Percentiles rank a stretch among this genome's conserved stretches.
Evolutionary conservation across 345 rosid genomes (phyloP).

Genomic region (Limnanthes douglasii): DNA sequence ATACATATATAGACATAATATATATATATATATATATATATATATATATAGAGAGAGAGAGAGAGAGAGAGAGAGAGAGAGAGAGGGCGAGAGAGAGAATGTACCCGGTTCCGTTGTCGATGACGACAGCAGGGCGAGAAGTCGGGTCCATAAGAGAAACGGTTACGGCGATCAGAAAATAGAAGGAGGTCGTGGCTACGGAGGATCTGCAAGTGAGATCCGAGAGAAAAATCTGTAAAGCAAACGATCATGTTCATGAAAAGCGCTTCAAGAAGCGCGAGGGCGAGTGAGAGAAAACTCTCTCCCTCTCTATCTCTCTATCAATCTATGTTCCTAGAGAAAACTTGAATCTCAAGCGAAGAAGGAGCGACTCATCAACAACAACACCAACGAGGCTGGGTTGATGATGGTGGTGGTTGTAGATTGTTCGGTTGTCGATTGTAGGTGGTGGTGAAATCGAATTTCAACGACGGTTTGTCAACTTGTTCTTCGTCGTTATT

Average conservation of each 20-base stretch:
- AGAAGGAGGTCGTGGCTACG: constrained; percentile 7
- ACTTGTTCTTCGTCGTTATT: constrained; percentile 7
- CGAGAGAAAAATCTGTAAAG: constrained; percentile 13
- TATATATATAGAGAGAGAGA: too few relatives aligned
- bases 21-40: too few relatives aligned
- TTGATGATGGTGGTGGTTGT: too few relatives aligned
- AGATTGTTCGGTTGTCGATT: constrained; percentile 4
- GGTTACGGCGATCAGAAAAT: not conserved
- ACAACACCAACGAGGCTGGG: too few relatives aligned
- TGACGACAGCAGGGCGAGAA: constrained; percentile 89
- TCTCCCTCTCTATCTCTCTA: constrained; percentile 7
- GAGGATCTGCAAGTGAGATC: constrained; percentile 53
- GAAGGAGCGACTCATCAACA: constrained; percentile 22
- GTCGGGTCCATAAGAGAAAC: constrained; percentile 59
- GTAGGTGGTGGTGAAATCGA: constrained; percentile 11
- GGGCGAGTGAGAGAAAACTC: constrained; percentile 6
- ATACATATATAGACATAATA: not conserved
- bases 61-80: not conserved
- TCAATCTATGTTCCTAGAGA: constrained; percentile 3
- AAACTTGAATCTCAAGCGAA: constrained; percentile 39
- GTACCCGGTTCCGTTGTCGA: constrained; percentile 98
- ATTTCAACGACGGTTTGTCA: constrained; percentile 14
- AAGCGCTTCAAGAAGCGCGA: constrained; percentile 20
- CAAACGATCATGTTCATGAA: constrained; percentile 32
- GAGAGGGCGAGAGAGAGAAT: not conserved